Conservation (phyloP, 2,329 filamentous ascomycete genomes). For the Aspergillus aculeatinus region DNA sequence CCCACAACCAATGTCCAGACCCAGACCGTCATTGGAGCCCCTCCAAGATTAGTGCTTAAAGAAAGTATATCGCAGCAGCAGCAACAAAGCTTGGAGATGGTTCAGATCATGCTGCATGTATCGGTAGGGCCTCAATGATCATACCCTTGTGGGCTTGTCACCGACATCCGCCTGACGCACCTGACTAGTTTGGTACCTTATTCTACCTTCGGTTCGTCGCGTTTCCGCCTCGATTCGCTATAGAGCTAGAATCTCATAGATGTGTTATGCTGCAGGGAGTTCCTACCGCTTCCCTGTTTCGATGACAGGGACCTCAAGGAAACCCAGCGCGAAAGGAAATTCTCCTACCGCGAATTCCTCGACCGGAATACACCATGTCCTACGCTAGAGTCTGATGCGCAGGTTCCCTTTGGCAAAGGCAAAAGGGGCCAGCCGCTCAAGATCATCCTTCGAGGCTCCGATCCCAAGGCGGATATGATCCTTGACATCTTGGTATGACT, state of each 20-base stretch:
- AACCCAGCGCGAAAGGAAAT: slow-evolving; percentile 22
- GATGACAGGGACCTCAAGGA: slow-evolving; percentile 33
- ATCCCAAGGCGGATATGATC: slow-evolving; percentile 44
- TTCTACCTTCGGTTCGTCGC: slow-evolving; percentile 36
- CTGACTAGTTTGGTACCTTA: slow-evolving; percentile 33
- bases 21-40: slow-evolving; percentile 14
- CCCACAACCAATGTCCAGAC: slow-evolving; percentile 14
- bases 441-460: slow-evolving; percentile 41
- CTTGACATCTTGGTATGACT: slow-evolving; percentile 49
- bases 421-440: slow-evolving; percentile 37
- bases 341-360: slow-evolving; percentile 32
- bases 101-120: slow-evolving; percentile 50
- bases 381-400: slow-evolving; percentile 4
- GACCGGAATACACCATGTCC: slow-evolving; percentile 16
- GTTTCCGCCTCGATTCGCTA: not conserved
- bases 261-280: slow-evolving; percentile 26
- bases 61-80: slow-evolving; percentile 30
- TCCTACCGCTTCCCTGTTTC: slow-evolving; percentile 37
- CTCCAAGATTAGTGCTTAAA: slow-evolving; percentile 9
- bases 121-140: slow-evolving; percentile 35
- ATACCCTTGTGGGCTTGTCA: not conserved
- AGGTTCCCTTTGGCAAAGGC: slow-evolving; percentile 21
- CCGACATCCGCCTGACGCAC: not conserved
- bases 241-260: slow-evolving; percentile 14
- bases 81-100: slow-evolving; percentile 48